These are phyloP conservation scores for Epichloe glyceriae DNA, from an alignment of 2,329 filamentous ascomycete species.

Conservation along the genomic window DNA sequence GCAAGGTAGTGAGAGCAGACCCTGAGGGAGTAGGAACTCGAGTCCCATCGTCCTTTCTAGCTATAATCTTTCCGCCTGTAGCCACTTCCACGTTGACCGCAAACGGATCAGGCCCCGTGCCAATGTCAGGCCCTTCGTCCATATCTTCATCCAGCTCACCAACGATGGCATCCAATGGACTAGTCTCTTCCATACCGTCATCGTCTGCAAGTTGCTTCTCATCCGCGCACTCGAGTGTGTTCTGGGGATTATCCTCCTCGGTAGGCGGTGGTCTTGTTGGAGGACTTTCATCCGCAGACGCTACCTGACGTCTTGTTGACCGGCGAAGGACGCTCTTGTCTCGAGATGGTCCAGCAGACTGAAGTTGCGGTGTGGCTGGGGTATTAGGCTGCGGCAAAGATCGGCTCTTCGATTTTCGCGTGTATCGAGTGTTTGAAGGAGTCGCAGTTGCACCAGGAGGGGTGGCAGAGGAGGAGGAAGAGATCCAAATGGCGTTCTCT, in stretches of 20 bases:
- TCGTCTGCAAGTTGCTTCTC: slow-evolving; percentile 72
- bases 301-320: slow-evolving; percentile 47
- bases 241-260: slow-evolving; percentile 49
- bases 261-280: slow-evolving; percentile 38
- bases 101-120: slow-evolving; percentile 48
- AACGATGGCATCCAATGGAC: slow-evolving; percentile 73
- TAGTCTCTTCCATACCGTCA: slow-evolving; percentile 51
- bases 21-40: slow-evolving; percentile 65
- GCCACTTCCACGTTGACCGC: slow-evolving; percentile 88
- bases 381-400: slow-evolving; percentile 26
- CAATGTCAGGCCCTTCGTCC: slow-evolving; percentile 54
- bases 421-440: slow-evolving; percentile 30
- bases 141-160: slow-evolving; percentile 81
- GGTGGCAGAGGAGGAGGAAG: slow-evolving; percentile 18
- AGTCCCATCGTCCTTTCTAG: slow-evolving; percentile 83
- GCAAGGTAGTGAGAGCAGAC: slow-evolving; percentile 16
- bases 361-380: slow-evolving; percentile 28
- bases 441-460: slow-evolving; percentile 18
- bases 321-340: slow-evolving; percentile 49
- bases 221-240: slow-evolving; percentile 81
- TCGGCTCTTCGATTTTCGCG: slow-evolving; percentile 35
- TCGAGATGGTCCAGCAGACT: slow-evolving; percentile 33
- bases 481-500: slow-evolving; percentile 28
- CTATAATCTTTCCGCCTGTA: slow-evolving; percentile 75
- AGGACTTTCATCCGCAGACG: slow-evolving; percentile 37